Evolutionary conservation across 2,329 filamentous ascomycete genomes (phyloP), one percentile per base, ranked within the genome.

Genomic region (Westerdykella sp.): DNA sequence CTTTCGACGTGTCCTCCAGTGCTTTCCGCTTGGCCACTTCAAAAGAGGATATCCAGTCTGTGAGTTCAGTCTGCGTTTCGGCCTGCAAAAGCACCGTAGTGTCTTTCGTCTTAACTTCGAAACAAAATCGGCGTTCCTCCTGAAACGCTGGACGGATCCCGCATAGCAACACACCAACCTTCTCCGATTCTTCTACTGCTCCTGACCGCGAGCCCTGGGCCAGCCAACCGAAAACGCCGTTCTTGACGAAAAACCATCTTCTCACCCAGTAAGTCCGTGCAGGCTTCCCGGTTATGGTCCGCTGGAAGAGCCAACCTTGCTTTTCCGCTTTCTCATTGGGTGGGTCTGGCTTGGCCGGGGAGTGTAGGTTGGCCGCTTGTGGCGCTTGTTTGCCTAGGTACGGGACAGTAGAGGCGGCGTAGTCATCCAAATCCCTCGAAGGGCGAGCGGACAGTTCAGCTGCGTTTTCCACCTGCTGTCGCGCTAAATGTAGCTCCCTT

Each of bases 71-170:
- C 63, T 98, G 93, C 0, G 88, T 95, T 64, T 98, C 93, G 4
- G 91, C 87, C 69, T 98, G 93, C 3, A 98, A 74, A 46, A 96
- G 73, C 50, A 95, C 82, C 39, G 84, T 93, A 49, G 86, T 86
- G 59, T 87, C 95, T 67, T 96, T 98, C 2, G 93, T 98, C 73
- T 97, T 98, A 59, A 98, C 85, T 68, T 98, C 93, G 58, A 98
- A 96, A 64, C 93, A 97, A 68, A 97, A 98, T 13, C 93, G 80
- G 32, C 93, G 81, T 59, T 98, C 93, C 68, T 98, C 93, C 53
- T 87, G 83, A 40, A 94, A 85, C 1, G 90, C 89, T 14, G 90
- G 89, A 57, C 91, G 87, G 39, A 93, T 85, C 58, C 87, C 95
- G 70, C 93, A 98, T 32, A 98, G 80, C 41, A 98, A 71, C 3